A percentile compares a stretch with the other conserved stretches of the same genome.
Conservation (phyloP, 495 filamentous ascomycete species). For the Podospora pseudoanserina region DNA sequence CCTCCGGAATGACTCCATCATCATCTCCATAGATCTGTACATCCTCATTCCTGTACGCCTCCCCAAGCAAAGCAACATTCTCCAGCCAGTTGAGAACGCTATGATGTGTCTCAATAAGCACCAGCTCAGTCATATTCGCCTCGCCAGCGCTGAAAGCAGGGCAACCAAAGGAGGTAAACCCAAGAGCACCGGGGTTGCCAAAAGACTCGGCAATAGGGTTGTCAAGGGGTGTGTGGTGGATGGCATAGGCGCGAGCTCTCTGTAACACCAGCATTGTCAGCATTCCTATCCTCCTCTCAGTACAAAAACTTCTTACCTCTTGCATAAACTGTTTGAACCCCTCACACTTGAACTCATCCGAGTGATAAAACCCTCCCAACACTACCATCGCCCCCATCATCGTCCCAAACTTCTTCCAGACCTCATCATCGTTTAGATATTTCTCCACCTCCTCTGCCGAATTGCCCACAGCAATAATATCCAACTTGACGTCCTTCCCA, state of each 20-base stretch:
- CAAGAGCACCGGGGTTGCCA: constrained; percentile 32
- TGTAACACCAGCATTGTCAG: constrained; percentile 22
- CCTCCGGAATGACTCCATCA: background rate
- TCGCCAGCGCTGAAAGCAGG: constrained; percentile 45
- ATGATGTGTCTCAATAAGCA: constrained; percentile 35
- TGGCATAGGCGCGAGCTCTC: constrained; percentile 59
- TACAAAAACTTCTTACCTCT: constrained; percentile 36
- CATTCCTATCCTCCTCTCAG: background rate
- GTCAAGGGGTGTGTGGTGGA: constrained; percentile 47
- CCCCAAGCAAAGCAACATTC: constrained; percentile 36
- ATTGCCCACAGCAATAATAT: constrained; percentile 63
- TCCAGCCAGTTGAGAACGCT: constrained; percentile 44
- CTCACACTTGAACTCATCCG: constrained; percentile 31
- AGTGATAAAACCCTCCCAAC: constrained; percentile 38
- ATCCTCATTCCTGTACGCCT: constrained; percentile 34
- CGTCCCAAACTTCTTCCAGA: constrained; percentile 46
- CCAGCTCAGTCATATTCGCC: constrained; percentile 33
- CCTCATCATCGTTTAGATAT: constrained; percentile 50
- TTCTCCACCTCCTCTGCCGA: constrained; percentile 49
- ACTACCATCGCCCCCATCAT: constrained; percentile 40
- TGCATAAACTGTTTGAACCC: constrained; percentile 45
- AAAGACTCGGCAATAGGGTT: constrained; percentile 45
- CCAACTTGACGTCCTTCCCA: constrained; percentile 47
- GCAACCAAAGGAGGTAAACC: constrained; percentile 41
- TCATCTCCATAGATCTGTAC: constrained; percentile 22